Conservation (phyloP, 176 grass and related monocot genomes). For the Alopecurus myosuroides region DNA sequence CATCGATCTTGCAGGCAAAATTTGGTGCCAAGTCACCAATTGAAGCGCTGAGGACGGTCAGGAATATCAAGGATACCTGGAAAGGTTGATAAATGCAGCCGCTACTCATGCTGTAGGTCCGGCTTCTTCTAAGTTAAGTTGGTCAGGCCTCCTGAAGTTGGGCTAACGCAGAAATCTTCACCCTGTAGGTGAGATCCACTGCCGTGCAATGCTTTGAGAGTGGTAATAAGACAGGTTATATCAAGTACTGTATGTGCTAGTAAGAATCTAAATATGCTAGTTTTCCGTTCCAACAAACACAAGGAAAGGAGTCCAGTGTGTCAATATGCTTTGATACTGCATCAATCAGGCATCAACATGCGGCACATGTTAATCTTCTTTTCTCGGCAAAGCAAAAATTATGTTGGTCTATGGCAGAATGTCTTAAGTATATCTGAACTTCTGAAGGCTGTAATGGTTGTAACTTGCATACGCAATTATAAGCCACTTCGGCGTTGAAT, state of each 20-base stretch:
- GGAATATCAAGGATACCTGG: slow-evolving; percentile 90
- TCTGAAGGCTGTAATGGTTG: background rate
- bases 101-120: background rate
- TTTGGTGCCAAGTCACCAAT: slow-evolving; percentile 50
- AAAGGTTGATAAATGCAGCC: slow-evolving; percentile 52
- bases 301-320: background rate
- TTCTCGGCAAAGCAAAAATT: background rate
- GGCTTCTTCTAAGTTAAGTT: background rate
- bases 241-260: slow-evolving; percentile 3
- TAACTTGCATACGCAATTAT: background rate
- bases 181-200: slow-evolving; percentile 34
- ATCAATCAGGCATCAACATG: background rate
- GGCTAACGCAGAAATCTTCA: slow-evolving; percentile 17
- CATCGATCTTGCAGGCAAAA: slow-evolving; percentile 51
- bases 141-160: background rate
- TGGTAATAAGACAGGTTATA: background rate
- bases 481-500: background rate
- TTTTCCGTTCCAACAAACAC: background rate
- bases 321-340: background rate
- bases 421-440: background rate
- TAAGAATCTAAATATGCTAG: background rate
- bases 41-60: slow-evolving; percentile 61
- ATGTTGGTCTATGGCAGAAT: slow-evolving; percentile 1
- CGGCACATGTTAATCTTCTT: background rate
- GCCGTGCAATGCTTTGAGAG: slow-evolving; percentile 29